Evolutionary conservation across 169 alveolate genomes (phyloP).

Genomic region (Plasmodium gallinaceum): DNA sequence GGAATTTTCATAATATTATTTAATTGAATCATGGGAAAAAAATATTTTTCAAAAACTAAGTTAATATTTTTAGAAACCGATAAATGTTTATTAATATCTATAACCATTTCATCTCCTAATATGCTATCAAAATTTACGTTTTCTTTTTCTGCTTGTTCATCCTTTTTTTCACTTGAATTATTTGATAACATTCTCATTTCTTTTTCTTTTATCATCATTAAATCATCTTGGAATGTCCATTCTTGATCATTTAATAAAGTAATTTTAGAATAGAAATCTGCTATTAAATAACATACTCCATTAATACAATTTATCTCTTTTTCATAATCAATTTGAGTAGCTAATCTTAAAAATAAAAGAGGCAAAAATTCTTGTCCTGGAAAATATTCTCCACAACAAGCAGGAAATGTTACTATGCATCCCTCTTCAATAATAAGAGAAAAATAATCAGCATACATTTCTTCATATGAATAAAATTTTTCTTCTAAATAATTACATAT

Average conservation of each 20-base stretch:
- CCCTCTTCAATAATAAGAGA: conserved; percentile 65
- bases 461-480: conserved; percentile 36
- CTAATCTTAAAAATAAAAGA: conserved; percentile 68
- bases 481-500: conserved; percentile 56
- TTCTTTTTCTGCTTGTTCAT: neutral
- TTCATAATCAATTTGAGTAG: conserved; percentile 64
- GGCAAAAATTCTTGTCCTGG: conserved; percentile 85
- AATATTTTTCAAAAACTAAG: conserved; percentile 64
- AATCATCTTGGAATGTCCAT: conserved; percentile 66
- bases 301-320: conserved; percentile 55
- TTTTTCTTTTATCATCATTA: conserved; percentile 46
- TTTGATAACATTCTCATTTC: conserved; percentile 2
- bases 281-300: conserved; percentile 64
- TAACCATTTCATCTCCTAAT: conserved; percentile 60
- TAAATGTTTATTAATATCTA: conserved; percentile 54
- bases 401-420: conserved; percentile 45
- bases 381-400: conserved; percentile 79
- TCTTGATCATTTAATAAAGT: conserved; percentile 32
- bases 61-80: conserved; percentile 62
- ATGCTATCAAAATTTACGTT: conserved; percentile 9
- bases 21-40: conserved; percentile 68
- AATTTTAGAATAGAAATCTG: conserved; percentile 51
- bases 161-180: neutral
- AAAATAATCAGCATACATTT: conserved; percentile 75
- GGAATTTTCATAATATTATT: conserved; percentile 59